phyloP scores from a whole-genome alignment of 306 rosid species.

The Casuarina glauca region DNA sequence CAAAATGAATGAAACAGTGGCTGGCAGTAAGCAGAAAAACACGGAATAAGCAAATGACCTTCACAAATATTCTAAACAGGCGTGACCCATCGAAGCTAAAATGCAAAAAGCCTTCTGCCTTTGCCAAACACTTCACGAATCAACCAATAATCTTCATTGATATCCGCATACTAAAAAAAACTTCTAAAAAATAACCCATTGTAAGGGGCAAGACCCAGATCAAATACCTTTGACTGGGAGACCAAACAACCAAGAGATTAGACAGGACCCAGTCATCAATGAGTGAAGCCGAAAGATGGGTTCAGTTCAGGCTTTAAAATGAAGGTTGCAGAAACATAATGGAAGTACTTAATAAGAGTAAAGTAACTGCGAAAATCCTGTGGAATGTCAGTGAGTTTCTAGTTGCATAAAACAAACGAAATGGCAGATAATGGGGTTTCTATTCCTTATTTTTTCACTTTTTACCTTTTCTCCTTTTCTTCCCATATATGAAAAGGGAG shows the following conservation, averaged over 20 bases:
- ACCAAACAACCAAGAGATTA: slow-evolving; percentile 31
- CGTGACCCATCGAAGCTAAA: slow-evolving; percentile 38
- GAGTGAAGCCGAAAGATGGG: slow-evolving; percentile 33
- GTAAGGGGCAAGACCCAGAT: slow-evolving; percentile 33
- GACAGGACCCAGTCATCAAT: slow-evolving; percentile 23
- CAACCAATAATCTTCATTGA: neutral
- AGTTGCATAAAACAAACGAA: slow-evolving; percentile 23
- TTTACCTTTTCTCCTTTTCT: slow-evolving; percentile 18
- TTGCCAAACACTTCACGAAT: slow-evolving; percentile 2
- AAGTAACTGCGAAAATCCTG: slow-evolving; percentile 41
- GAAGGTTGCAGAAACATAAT: slow-evolving; percentile 30
- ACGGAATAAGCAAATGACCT: slow-evolving; percentile 5
- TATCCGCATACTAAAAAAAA: neutral
- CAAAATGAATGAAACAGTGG: slow-evolving; percentile 57
- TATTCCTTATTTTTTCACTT: slow-evolving; percentile 45
- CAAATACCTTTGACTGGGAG: slow-evolving; percentile 55
- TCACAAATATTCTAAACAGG: slow-evolving; percentile 13
- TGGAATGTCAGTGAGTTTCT: slow-evolving; percentile 40
- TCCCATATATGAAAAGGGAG: slow-evolving; percentile 6
- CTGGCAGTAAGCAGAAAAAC: neutral
- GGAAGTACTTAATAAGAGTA: slow-evolving; percentile 18
- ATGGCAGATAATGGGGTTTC: slow-evolving; percentile 35
- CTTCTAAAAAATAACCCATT: neutral
- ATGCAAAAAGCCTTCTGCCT: slow-evolving; percentile 29
- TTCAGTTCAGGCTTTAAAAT: slow-evolving; percentile 30